Percentiles rank a stretch among this genome's conserved stretches.
Conservation (phyloP, 331 rosid species). For the Dryas integrifolia region DNA sequence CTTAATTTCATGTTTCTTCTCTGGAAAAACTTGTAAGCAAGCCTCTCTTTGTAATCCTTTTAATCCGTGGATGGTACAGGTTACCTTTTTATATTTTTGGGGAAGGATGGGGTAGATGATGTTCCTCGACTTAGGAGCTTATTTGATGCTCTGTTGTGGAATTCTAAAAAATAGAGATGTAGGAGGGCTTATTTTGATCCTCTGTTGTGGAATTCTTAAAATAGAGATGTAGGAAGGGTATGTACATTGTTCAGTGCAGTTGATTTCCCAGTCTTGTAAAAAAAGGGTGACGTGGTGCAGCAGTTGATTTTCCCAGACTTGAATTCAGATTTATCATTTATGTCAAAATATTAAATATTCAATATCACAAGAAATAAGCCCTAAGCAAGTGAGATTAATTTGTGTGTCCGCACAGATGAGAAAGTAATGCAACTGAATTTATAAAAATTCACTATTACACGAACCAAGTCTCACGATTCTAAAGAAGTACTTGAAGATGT, state of each 20-base stretch:
- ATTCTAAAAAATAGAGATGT: conserved; percentile 29
- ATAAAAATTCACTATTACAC: too few species aligned
- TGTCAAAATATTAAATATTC: too few species aligned
- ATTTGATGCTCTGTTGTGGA: conserved; percentile 58
- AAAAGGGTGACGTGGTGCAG: conserved; percentile 5
- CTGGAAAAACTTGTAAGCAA: conserved; percentile 14
- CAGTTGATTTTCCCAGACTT: too few species aligned
- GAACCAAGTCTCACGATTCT: too few species aligned
- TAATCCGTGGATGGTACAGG: conserved; percentile 8
- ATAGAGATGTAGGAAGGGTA: conserved; percentile 38
- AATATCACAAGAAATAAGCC: too few species aligned
- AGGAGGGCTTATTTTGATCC: conserved; percentile 51
- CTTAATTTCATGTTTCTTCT: conserved; percentile 6
- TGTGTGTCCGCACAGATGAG: too few species aligned
- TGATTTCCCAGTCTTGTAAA: conserved; percentile 39
- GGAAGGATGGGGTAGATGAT: neutral
- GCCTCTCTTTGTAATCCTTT: conserved; percentile 12
- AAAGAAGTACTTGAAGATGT: conserved; percentile 23
- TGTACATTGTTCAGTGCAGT: conserved; percentile 69
- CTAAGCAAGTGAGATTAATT: too few species aligned
- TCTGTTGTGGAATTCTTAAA: conserved; percentile 45
- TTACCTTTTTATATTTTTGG: conserved; percentile 29
- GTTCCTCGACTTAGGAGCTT: conserved; percentile 48
- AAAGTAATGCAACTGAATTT: too few species aligned
- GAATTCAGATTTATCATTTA: too few species aligned